Percentiles rank a stretch among this genome's conserved stretches.
These are phyloP conservation scores for Auricularia cornea DNA, from an alignment of 768 basidiomycete genomes.

Conservation along the genomic window DNA sequence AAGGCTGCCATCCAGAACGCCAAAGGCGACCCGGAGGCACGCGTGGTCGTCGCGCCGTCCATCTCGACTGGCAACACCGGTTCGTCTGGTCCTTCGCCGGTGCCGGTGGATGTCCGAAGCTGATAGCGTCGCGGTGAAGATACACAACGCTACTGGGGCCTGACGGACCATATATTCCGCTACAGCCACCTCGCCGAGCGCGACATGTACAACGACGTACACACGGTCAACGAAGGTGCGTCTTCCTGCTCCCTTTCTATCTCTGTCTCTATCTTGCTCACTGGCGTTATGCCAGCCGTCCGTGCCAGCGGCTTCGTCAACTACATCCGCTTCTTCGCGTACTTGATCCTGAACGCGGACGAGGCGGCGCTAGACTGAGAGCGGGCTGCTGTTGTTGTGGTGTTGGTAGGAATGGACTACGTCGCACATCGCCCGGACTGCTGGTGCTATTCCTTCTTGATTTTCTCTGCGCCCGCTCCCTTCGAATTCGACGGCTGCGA, in stretches of 20 bases:
- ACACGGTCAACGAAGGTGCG: slow-evolving; percentile 5
- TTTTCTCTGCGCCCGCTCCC: not conserved
- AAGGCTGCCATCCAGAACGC: slow-evolving; percentile 5
- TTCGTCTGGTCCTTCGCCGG: not conserved
- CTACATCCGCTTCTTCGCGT: slow-evolving; percentile 36
- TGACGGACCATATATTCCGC: slow-evolving; percentile 14
- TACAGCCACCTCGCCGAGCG: slow-evolving; percentile 9
- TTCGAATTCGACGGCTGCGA: not conserved
- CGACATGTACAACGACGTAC: not conserved
- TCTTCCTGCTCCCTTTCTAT: not conserved
- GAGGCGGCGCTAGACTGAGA: slow-evolving; percentile 18
- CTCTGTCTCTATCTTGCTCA: not conserved
- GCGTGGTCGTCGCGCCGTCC: slow-evolving; percentile 1
- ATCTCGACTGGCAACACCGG: slow-evolving; percentile 1
- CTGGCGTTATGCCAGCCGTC: not conserved
- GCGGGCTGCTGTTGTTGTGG: not conserved
- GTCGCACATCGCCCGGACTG: too few relatives aligned
- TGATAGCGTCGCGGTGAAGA: too few relatives aligned
- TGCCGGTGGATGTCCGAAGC: too few relatives aligned
- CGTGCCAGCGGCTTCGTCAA: slow-evolving; percentile 20
- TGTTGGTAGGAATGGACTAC: too few relatives aligned
- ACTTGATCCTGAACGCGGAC: slow-evolving; percentile 37
- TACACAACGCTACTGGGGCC: slow-evolving; percentile 11
- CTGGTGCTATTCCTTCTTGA: not conserved
- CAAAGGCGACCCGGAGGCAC: not conserved